phyloP scores from a whole-genome alignment of 2,329 filamentous ascomycete genomes.

The Furcasterigmium furcatum region DNA sequence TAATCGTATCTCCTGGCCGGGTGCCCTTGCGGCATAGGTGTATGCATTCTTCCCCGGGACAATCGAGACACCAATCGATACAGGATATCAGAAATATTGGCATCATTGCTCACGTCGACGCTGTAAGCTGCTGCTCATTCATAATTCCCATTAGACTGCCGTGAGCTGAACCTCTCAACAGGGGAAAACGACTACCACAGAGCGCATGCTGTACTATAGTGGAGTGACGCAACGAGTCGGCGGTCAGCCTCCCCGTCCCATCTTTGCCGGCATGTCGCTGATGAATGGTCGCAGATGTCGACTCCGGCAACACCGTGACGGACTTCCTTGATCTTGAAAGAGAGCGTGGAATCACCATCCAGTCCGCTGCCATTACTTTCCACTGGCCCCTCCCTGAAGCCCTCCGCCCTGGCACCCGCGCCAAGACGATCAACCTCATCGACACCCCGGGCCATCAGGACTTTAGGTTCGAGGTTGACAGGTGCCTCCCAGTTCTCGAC shows the following conservation, averaged over 20 bases:
- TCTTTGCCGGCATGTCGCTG: neutral
- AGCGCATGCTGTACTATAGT: slow-evolving; percentile 98
- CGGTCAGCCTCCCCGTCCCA: slow-evolving; percentile 44
- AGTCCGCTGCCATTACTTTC: slow-evolving; percentile 95
- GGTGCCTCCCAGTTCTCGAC: slow-evolving; percentile 83
- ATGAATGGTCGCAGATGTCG: slow-evolving; percentile 61
- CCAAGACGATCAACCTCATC: slow-evolving; percentile 82
- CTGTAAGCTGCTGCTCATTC: slow-evolving; percentile 54
- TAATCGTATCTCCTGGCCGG: too few relatives aligned
- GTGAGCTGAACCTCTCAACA: slow-evolving; percentile 21
- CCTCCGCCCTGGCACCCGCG: slow-evolving; percentile 25
- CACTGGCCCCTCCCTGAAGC: slow-evolving; percentile 71
- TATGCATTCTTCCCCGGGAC: neutral
- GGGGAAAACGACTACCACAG: slow-evolving; percentile 97
- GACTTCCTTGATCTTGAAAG: slow-evolving; percentile 94
- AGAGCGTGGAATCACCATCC: slow-evolving; percentile 92
- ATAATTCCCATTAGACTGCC: neutral
- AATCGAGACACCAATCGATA: slow-evolving; percentile 29
- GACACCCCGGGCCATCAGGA: slow-evolving; percentile 97
- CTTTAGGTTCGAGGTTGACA: slow-evolving; percentile 93
- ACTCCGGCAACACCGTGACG: slow-evolving; percentile 94
- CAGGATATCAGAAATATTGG: slow-evolving; percentile 87
- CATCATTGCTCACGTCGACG: slow-evolving; percentile 98
- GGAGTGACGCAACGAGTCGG: slow-evolving; percentile 85
- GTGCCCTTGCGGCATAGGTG: too few relatives aligned